Conservation (phyloP, 768 basidiomycete genomes). For the Rhodotorula babjevae region DNA sequence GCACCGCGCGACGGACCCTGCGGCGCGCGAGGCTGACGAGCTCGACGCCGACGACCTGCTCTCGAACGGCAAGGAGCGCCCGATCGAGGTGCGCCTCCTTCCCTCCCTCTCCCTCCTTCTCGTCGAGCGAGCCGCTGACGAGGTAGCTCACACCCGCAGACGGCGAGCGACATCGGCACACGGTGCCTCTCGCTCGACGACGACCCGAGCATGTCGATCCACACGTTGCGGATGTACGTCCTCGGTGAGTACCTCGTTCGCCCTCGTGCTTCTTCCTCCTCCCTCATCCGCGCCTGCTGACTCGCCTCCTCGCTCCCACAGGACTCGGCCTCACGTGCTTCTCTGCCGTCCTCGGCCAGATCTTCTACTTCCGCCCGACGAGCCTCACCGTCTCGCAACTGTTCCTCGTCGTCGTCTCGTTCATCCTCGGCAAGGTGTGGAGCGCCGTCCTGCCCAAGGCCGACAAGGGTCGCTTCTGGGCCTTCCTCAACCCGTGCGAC, state of each 20-base stretch:
- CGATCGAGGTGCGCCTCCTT: conserved; percentile 30
- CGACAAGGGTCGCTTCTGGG: conserved; percentile 40
- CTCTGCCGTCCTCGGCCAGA: conserved; percentile 41
- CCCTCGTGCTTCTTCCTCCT: neutral
- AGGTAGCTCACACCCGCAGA: neutral
- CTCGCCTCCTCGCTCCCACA: neutral
- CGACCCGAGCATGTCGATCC: conserved; percentile 28
- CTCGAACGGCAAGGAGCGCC: conserved; percentile 39
- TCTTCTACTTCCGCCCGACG: conserved; percentile 51
- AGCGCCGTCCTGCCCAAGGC: conserved; percentile 30
- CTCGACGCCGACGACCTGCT: conserved; percentile 16
- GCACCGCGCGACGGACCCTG: neutral
- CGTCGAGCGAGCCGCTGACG: neutral
- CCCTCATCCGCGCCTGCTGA: neutral
- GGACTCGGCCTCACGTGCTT: conserved; percentile 45
- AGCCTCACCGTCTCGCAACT: conserved; percentile 43
- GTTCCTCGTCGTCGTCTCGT: conserved; percentile 46
- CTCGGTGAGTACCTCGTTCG: conserved; percentile 27
- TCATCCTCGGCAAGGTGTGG: conserved; percentile 43
- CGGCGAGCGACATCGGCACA: conserved; percentile 35
- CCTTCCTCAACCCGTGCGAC: conserved; percentile 45
- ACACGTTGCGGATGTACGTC: conserved; percentile 45
- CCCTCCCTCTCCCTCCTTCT: too few species aligned
- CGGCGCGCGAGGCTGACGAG: neutral
- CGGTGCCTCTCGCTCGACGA: conserved; percentile 38